Evolutionary conservation across 257 asterid genomes (phyloP).

Genomic region (Buddleja alternifolia): DNA sequence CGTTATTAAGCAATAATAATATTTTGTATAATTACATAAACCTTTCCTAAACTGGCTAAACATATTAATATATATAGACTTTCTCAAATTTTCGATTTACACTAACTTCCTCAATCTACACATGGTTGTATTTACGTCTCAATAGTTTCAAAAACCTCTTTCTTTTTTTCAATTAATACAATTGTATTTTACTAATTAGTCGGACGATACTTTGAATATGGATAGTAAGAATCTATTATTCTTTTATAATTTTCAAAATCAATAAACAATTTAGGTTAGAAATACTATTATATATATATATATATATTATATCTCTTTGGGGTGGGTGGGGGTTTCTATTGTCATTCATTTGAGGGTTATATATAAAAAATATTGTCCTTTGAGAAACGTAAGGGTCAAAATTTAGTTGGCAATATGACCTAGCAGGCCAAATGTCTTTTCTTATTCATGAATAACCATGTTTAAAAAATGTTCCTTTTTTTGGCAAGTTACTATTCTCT

Average conservation of each 20-base stretch:
- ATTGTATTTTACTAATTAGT: no score
- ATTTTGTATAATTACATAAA: no score
- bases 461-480: background rate
- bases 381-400: constrained; percentile 42
- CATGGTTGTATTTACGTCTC: no score
- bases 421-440: constrained; percentile 37
- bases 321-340: background rate
- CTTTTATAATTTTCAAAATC: background rate
- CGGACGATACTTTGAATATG: no score
- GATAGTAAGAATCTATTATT: background rate
- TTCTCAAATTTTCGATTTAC: no score
- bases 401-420: constrained; percentile 18
- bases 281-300: background rate
- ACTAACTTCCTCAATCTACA: no score
- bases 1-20: no score
- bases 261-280: constrained; percentile 1
- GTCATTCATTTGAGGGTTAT: constrained; percentile 4
- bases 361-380: constrained; percentile 29
- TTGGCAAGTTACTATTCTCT: background rate
- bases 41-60: no score
- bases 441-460: constrained; percentile 41
- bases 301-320: no score
- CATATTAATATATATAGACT: no score
- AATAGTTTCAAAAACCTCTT: no score
- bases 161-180: no score